A percentile compares a stretch with the other conserved stretches of the same genome.
Conservation (phyloP, 805 yeast genomes). For the Metschnikowia amazonensis region DNA sequence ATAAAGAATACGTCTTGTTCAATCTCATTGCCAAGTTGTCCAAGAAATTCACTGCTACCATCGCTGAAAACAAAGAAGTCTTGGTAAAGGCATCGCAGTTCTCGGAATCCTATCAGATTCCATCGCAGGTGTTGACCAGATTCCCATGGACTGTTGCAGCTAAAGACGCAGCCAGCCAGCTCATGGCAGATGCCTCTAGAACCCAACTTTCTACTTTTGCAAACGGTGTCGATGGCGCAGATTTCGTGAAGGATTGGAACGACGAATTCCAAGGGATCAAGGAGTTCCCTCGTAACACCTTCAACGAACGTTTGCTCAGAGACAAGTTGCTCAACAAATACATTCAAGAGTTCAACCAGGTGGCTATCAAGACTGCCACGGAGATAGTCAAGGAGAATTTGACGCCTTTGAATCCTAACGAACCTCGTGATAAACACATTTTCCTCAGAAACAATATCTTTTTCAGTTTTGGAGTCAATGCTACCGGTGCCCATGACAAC, state of each 20-base stretch:
- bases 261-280: conserved; percentile 82
- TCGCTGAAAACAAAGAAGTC: conserved; percentile 48
- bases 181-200: conserved; percentile 53
- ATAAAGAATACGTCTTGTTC: conserved; percentile 49
- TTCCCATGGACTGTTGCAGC: conserved; percentile 74
- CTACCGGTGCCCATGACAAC: conserved; percentile 57
- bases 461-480: conserved; percentile 70
- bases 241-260: conserved; percentile 72
- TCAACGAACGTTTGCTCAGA: conserved; percentile 66
- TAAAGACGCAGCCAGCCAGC: conserved; percentile 14
- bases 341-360: conserved; percentile 68
- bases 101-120: conserved; percentile 56
- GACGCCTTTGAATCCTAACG: conserved; percentile 76
- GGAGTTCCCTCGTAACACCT: conserved; percentile 57
- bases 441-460: conserved; percentile 80
- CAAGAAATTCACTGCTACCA: conserved; percentile 52
- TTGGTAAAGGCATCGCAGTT: conserved; percentile 37
- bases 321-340: conserved; percentile 73
- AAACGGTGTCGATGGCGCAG: conserved; percentile 60
- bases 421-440: conserved; percentile 56
- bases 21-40: conserved; percentile 64
- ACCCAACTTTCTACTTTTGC: conserved; percentile 52
- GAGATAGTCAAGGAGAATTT: conserved; percentile 71
- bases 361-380: conserved; percentile 77
- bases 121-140: conserved; percentile 57